Evolutionary conservation across 2,329 filamentous ascomycete species (phyloP), one percentile per base, ranked within the genome.

Genomic region (Ustulina deusta): DNA sequence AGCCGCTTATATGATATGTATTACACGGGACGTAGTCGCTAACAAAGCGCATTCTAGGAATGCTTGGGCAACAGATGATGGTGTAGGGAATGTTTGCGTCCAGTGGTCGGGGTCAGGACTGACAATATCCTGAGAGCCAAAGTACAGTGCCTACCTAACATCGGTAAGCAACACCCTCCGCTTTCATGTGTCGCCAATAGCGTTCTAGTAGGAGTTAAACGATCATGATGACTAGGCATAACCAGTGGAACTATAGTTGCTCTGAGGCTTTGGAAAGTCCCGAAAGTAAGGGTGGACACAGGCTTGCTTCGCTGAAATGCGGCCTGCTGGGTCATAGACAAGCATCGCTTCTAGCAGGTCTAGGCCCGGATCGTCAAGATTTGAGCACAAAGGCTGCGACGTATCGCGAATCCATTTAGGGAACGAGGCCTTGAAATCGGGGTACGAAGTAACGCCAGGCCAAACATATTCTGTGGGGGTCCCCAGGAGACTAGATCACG

Each of bases 381-480:
- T 90, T 49, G 88, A 87, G 75, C 94, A 92, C 40, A 96, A 84
- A 32, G 87, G 82, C 56, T 85, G 83, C 27, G 86, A 85, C 66
- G 87, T 85, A 76, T 94, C 91, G 65, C 93, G 89, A 74, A 87
- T 86, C 94, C 94, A 97, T 82, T 97, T 97, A 72, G 94, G 94
- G 82, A 97, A 97, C 2, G 92, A 94, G 32, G 91, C 80, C 81
- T 97, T 97, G 86, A 94, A 97, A 80, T 97, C 94, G 48, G 94
- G 94, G 83, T 97, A 97, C 7, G 92, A 94, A n/a, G 93, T 96
- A 66, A 97, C 93, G 68, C 94, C 94, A 36, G 94, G 94, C 94
- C 94, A 97, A 66, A 89, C 85, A 7, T 89, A 85, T 78, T 97
- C 94, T 61, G 89, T 89, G 3, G 94, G 94, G 3, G 94, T 97